These are phyloP conservation scores for Moesziomyces sp. DNA, from an alignment of 1,284 basidiomycete species.

Conservation along the genomic window DNA sequence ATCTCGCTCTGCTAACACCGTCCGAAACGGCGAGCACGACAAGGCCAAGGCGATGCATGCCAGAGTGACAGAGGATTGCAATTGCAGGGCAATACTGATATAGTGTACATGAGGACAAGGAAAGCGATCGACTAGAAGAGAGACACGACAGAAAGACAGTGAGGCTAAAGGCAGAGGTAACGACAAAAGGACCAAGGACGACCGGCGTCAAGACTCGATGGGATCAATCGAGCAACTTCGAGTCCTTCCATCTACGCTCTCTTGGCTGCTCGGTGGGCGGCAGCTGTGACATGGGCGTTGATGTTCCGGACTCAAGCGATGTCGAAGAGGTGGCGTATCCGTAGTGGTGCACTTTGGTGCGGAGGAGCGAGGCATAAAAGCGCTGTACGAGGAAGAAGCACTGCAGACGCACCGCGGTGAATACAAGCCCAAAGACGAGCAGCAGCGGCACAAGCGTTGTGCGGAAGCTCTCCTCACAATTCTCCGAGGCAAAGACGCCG, in stretches of 20 bases:
- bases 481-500: constrained; percentile 44
- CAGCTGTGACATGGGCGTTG: constrained; percentile 24
- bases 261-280: neutral
- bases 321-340: constrained; percentile 17
- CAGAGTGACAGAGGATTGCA: neutral
- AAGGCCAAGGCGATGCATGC: neutral
- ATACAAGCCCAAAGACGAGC: constrained; percentile 39
- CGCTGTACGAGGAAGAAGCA: constrained; percentile 48
- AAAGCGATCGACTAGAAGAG: neutral
- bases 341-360: constrained; percentile 32
- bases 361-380: constrained; percentile 26
- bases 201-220: constrained; percentile 11
- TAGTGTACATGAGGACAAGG: constrained; percentile 5
- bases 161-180: neutral
- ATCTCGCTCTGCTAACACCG: neutral
- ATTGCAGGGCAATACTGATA: constrained; percentile 1
- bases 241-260: constrained; percentile 30
- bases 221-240: constrained; percentile 30
- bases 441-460: constrained; percentile 42
- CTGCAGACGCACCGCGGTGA: constrained; percentile 42
- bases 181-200: constrained; percentile 1
- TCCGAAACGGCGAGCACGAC: too few species aligned
- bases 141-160: neutral
- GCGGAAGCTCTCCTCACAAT: constrained; percentile 54
- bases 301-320: constrained; percentile 10